Evolutionary conservation across 2,329 filamentous ascomycete species (phyloP).

Genomic region (Penicillium sp.): DNA sequence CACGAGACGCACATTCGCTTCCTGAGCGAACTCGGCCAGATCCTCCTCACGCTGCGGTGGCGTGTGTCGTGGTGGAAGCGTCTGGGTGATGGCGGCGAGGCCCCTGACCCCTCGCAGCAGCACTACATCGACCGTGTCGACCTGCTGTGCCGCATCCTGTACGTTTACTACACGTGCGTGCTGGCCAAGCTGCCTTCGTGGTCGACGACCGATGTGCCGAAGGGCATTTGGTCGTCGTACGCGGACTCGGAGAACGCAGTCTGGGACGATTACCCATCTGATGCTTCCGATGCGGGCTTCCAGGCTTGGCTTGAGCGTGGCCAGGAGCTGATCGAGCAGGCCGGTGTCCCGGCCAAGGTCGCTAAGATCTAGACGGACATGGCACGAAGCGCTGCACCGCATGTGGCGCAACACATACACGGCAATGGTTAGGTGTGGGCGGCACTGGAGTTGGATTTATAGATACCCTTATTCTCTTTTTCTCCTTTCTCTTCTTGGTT

Average conservation of each 20-base stretch:
- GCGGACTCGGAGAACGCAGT: conserved; percentile 43
- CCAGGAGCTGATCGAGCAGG: conserved; percentile 41
- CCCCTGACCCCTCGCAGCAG: conserved; percentile 39
- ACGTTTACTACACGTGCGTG: conserved; percentile 50
- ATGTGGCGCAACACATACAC: neutral
- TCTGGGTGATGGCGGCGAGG: conserved; percentile 41
- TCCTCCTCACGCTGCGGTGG: conserved; percentile 48
- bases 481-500: conserved; percentile 12
- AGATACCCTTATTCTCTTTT: conserved; percentile 38
- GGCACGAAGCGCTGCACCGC: neutral
- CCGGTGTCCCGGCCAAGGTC: conserved; percentile 37
- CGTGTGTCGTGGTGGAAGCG: conserved; percentile 49
- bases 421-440: conserved; percentile 14
- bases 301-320: conserved; percentile 44
- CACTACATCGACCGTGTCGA: conserved; percentile 45
- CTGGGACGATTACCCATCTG: conserved; percentile 47
- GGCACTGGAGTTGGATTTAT: conserved; percentile 33
- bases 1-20: conserved; percentile 46
- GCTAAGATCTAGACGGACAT: conserved; percentile 25
- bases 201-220: conserved; percentile 38
- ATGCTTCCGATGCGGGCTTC: conserved; percentile 43
- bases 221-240: conserved; percentile 45
- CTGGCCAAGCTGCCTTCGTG: conserved; percentile 45
- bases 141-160: conserved; percentile 46
- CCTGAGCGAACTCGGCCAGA: conserved; percentile 42